Base-by-base conservation (phyloP, 306 rosid genomes). In the Mimosa bimucronata region DNA sequence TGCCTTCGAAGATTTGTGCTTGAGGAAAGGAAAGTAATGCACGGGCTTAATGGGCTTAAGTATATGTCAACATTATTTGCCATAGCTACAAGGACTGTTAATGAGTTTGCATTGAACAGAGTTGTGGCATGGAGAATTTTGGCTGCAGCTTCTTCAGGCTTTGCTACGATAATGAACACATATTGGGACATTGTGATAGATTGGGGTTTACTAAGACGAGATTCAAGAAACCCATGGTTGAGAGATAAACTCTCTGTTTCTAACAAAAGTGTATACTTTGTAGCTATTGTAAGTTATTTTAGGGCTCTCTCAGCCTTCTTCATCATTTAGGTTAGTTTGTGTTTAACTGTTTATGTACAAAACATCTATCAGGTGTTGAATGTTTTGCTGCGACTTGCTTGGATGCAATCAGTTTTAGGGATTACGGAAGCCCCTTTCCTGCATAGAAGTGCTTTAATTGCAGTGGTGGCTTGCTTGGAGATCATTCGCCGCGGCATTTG, bases 401-500 rank as follows among this genome's bases (percentile, higher is more conserved):
- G 91, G 97, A 86, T 91, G 97, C 92, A 90, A 71, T 88, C 93
- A 18, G 97, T 91, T 50, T 71, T 90, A 60, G 92, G 90, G 48
- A 60, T 86, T 58, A 81, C 25, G 30, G 88, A 85, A 77, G 85
- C 86, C 12, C 87, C 97, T 18, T 91, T 83, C 78, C 66, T 94
- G 45, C 97, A 90, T 30, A 85, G 76, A 78, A 87, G 80, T 68
- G 94, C 93, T 72, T 79, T 90, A 26, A 62, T 80, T 79, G 90
- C 97, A 46, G 26, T 91, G 19, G 89, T 93, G 21, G 88, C 94
- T 30, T 86, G 88, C 77, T 85, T 93, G 85, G 98, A 93, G 79
- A 93, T 91, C 67, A 77, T 91, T 77, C 94, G 94, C 2, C 97
- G 94, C 0, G 97, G 98, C 83, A 90, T 93, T 73, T 91, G 98